These are phyloP conservation scores for Mycena capillaripes DNA, from an alignment of 768 basidiomycete species.

Conservation along the genomic window DNA sequence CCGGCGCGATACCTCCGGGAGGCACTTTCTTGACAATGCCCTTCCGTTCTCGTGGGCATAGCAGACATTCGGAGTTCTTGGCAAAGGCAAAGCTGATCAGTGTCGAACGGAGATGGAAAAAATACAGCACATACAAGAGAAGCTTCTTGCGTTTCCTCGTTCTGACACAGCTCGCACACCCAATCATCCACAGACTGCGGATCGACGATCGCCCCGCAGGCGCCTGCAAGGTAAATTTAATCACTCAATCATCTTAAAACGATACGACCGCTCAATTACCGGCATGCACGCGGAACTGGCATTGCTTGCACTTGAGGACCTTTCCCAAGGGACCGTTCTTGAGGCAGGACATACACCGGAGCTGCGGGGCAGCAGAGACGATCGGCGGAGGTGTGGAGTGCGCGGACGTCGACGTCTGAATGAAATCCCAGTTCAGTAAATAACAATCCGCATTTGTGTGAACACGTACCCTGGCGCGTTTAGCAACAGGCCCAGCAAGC, in stretches of 20 bases:
- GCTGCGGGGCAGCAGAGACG: conserved; percentile 65
- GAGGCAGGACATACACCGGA: conserved; percentile 82
- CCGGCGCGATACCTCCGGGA: conserved; percentile 58
- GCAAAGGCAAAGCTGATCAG: neutral
- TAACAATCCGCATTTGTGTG: neutral
- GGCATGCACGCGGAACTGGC: conserved; percentile 84
- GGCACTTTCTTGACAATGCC: conserved; percentile 63
- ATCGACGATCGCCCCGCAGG: conserved; percentile 78
- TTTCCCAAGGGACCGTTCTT: conserved; percentile 82
- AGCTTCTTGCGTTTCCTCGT: conserved; percentile 85
- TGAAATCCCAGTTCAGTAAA: neutral
- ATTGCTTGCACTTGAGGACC: conserved; percentile 86
- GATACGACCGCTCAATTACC: conserved; percentile 59
- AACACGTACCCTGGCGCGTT: conserved; percentile 60
- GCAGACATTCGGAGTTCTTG: conserved; percentile 86
- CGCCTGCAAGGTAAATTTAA: conserved; percentile 55
- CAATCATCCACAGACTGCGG: conserved; percentile 77
- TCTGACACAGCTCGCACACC: conserved; percentile 91
- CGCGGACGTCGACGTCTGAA: conserved; percentile 65
- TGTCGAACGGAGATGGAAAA: conserved; percentile 7
- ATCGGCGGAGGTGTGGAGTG: conserved; percentile 78
- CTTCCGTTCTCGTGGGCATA: conserved; percentile 77
- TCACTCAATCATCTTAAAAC: neutral
- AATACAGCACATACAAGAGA: conserved; percentile 71
- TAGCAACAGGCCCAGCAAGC: conserved; percentile 58